phyloP scores from a whole-genome alignment of 1,284 basidiomycete genomes.

The Pseudozyma tsukubaensis region DNA sequence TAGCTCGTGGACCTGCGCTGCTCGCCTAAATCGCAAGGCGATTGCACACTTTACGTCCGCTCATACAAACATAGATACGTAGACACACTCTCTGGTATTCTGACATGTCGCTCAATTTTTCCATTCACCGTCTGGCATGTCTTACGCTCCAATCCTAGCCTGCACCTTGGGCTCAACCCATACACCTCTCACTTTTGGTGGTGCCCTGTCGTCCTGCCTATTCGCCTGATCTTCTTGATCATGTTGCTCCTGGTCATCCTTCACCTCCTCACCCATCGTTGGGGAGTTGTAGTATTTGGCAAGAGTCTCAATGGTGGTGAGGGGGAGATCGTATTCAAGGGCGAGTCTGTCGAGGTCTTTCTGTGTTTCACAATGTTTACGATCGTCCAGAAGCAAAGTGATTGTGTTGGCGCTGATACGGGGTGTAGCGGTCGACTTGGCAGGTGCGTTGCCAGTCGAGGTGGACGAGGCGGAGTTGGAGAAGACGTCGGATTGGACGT shows the following conservation, averaged over 20 bases:
- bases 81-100: neutral
- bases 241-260: conserved; percentile 17
- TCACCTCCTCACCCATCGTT: conserved; percentile 48
- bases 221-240: conserved; percentile 35
- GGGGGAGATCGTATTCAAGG: conserved; percentile 48
- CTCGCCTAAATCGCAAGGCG: neutral
- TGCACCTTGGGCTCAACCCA: conserved; percentile 47
- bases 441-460: neutral
- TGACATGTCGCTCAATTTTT: neutral
- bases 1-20: conserved; percentile 6
- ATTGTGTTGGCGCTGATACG: conserved; percentile 44
- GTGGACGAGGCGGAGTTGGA: conserved; percentile 4
- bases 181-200: conserved; percentile 38
- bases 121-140: neutral
- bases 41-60: neutral
- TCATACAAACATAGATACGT: neutral
- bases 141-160: conserved; percentile 20
- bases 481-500: conserved; percentile 10
- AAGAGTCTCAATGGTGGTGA: conserved; percentile 37
- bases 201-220: conserved; percentile 31
- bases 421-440: conserved; percentile 5
- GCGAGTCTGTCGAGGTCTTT: conserved; percentile 47
- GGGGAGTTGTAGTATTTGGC: conserved; percentile 49
- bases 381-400: conserved; percentile 44
- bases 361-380: conserved; percentile 46